These are phyloP conservation scores for Sequoia sempervirens DNA, from an alignment of 75 land plant species.

Conservation along the genomic window DNA sequence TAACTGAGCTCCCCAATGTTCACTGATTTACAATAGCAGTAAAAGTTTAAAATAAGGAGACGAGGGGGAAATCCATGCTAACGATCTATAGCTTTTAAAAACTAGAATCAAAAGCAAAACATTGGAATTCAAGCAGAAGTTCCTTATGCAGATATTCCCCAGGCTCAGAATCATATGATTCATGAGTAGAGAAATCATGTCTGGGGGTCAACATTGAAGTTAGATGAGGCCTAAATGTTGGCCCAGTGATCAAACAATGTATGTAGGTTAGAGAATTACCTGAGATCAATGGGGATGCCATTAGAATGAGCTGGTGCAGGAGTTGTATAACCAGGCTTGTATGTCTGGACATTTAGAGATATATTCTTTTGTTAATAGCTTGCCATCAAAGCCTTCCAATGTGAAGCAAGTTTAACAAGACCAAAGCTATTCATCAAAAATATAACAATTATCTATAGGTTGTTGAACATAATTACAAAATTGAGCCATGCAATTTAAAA, in stretches of 20 bases:
- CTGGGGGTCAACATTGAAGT: not conserved
- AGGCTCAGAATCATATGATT: not conserved
- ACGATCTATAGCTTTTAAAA: constrained; percentile 35
- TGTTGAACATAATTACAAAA: not conserved
- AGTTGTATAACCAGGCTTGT: constrained; percentile 56
- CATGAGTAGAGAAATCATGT: not conserved
- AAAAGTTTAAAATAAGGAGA: not conserved
- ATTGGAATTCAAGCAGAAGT: not conserved
- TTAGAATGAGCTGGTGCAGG: constrained; percentile 39
- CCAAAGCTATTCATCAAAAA: not conserved
- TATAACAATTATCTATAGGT: not conserved
- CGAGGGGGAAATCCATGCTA: not conserved
- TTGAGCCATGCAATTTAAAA: not conserved
- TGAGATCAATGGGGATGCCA: constrained; percentile 52
- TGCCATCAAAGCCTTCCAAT: not conserved
- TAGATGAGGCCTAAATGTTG: not conserved
- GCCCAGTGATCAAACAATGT: not conserved
- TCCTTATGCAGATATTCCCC: not conserved
- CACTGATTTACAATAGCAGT: constrained; percentile 3
- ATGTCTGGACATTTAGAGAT: constrained; percentile 31
- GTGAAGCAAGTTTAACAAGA: not conserved
- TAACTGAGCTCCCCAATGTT: constrained; percentile 40
- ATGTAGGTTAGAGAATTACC: constrained; percentile 24
- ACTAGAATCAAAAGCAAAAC: not conserved
- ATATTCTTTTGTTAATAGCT: not conserved